Conservation (phyloP, 306 rosid species). For the Potentilla sterilis region DNA sequence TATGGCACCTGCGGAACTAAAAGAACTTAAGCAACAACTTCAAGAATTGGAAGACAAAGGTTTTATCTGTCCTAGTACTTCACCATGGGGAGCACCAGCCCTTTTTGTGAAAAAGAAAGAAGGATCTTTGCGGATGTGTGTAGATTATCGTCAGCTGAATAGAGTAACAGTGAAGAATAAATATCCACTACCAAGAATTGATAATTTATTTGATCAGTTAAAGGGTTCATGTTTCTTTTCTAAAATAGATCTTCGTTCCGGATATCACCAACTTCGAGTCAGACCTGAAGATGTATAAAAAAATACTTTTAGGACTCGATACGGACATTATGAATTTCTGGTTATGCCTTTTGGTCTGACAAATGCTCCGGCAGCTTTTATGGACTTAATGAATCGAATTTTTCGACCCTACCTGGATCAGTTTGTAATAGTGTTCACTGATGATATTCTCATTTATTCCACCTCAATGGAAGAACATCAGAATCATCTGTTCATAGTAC, state of each 20-base stretch:
- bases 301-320: neutral
- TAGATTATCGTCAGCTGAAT: neutral
- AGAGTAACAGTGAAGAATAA: too few species aligned
- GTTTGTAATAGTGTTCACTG: neutral
- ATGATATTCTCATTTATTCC: neutral
- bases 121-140: neutral
- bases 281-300: neutral
- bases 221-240: too few species aligned
- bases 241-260: too few species aligned
- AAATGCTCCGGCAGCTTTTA: neutral
- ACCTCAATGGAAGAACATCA: neutral
- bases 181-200: too few species aligned
- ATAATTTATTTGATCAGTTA: too few species aligned
- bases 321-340: neutral
- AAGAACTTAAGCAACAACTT: too few species aligned
- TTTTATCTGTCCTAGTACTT: neutral
- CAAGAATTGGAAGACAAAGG: too few species aligned
- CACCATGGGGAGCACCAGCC: neutral
- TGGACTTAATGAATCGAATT: neutral
- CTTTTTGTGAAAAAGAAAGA: neutral
- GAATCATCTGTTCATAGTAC: neutral
- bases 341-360: neutral
- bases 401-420: neutral
- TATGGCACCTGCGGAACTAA: too few species aligned
- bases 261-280: neutral